Base-by-base conservation (phyloP, 2,329 filamentous ascomycete species). In the Chrysoporthe deuterocubensis region DNA sequence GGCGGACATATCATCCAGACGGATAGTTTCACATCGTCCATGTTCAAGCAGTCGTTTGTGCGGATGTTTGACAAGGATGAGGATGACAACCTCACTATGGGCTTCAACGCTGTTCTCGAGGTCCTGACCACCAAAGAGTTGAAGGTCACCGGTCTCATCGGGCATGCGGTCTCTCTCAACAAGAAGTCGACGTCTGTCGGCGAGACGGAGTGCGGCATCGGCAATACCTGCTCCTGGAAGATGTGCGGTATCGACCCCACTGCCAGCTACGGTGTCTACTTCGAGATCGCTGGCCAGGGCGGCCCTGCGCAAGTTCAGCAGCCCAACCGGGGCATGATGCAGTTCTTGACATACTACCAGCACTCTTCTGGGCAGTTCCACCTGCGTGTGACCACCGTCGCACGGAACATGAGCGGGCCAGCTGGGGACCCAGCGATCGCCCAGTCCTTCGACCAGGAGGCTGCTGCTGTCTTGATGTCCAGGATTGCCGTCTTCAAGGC, bases 1-100 rank as follows among this genome's bases (percentile, higher is more conserved):
- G 96, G 96, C 72, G 96, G 96, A 48, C 94, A 99, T 77, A 99
- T 99, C 91, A 96, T 99, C 71, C 82, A 99, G 72, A 98, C 96
- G 1, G 96, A 99, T 79, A 97, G 94, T 78, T 99, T 99, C 78
- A 98, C 95, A 4, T 96, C 96, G 0, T 98, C 95, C 68, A 97
- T 99, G 90, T 99, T 98, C 85, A 97, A 96, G 82, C 96, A 99
- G 78, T 98, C 96, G 0, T 99, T 99, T 76, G 91, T 97, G 63
- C 91, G 96, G 68, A 90, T 99, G 21, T 99, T 99, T 76, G 96
- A 99, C 78, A 97, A 97, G 80, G 96, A 99, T 76, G 93, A 87
- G 1, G 91, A 97, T 68, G 96, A 97, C 72, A 97, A 97, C 77
- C 86, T 99, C 16, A 82, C 97, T 11, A 99, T 99, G 96, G 96